These are phyloP conservation scores for Biscogniauxia sp. DNA, from an alignment of 2,329 filamentous ascomycete species.

Conservation along the genomic window DNA sequence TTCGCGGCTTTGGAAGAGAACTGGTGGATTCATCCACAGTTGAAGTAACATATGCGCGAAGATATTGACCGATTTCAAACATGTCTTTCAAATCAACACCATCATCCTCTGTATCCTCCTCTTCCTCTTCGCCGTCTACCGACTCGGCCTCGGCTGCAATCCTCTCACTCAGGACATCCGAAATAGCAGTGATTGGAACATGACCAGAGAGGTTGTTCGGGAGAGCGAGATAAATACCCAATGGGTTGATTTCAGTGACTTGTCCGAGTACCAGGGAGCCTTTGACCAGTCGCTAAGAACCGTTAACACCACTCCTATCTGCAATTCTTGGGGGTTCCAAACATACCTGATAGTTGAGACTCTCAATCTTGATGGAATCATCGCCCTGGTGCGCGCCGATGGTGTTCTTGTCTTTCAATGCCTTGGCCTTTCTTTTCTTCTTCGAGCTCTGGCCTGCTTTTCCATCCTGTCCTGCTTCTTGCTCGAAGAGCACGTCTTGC, in stretches of 20 bases:
- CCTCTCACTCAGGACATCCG: constrained; percentile 70
- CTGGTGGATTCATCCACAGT: constrained; percentile 64
- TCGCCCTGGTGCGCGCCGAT: constrained; percentile 55
- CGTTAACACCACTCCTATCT: constrained; percentile 31
- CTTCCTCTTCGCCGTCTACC: constrained; percentile 47
- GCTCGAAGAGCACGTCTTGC: constrained; percentile 87
- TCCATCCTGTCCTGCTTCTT: constrained; percentile 56
- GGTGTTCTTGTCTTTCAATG: constrained; percentile 49
- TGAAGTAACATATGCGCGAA: constrained; percentile 79
- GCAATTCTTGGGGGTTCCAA: constrained; percentile 15
- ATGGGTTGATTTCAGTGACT: constrained; percentile 73
- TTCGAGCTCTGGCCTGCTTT: constrained; percentile 44
- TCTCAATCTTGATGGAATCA: constrained; percentile 71
- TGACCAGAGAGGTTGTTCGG: constrained; percentile 93
- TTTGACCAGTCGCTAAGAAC: constrained; percentile 79
- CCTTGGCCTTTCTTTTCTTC: constrained; percentile 56
- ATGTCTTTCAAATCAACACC: constrained; percentile 71
- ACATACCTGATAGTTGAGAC: constrained; percentile 82
- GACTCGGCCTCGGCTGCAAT: constrained; percentile 67
- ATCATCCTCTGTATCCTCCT: constrained; percentile 50
- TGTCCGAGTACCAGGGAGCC: constrained; percentile 88
- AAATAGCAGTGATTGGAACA: constrained; percentile 89
- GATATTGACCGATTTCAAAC: constrained; percentile 82
- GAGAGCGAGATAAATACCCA: constrained; percentile 77
- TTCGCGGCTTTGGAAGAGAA: constrained; percentile 62